Conservation (phyloP, 495 filamentous ascomycete genomes). For the Hypoxylon rickii region DNA sequence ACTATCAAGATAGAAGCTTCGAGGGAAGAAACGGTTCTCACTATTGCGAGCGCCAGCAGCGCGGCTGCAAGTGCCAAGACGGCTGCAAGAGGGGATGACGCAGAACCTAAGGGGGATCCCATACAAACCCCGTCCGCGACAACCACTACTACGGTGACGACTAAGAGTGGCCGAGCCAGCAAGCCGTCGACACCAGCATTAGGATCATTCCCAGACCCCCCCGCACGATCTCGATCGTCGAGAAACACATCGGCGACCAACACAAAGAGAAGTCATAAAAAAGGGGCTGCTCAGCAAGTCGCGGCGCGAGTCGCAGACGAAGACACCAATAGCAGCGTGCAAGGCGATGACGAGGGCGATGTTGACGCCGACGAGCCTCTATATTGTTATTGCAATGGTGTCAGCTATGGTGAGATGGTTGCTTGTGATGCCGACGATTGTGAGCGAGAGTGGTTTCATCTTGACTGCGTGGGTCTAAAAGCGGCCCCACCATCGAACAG, state of each 20-base stretch:
- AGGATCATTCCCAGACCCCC: conserved; percentile 54
- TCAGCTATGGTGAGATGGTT: conserved; percentile 97
- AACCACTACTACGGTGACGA: conserved; percentile 44
- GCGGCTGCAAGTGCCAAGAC: conserved; percentile 32
- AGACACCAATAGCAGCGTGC: conserved; percentile 41
- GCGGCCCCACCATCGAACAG: conserved; percentile 83
- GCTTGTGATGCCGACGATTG: conserved; percentile 92
- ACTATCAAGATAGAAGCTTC: conserved; percentile 42
- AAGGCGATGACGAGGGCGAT: conserved; percentile 59
- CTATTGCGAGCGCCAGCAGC: conserved; percentile 32
- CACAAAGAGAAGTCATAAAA: conserved; percentile 73
- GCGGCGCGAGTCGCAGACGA: conserved; percentile 42
- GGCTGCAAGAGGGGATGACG: conserved; percentile 35
- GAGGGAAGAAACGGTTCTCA: conserved; percentile 34
- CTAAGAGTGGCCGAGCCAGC: conserved; percentile 60
- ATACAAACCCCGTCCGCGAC: conserved; percentile 37
- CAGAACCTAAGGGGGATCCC: conserved; percentile 40
- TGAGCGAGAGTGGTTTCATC: conserved; percentile 93
- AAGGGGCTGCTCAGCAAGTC: conserved; percentile 55
- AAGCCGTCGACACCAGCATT: conserved; percentile 68
- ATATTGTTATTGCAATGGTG: conserved; percentile 92
- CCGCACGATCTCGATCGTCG: conserved; percentile 44
- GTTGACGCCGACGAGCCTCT: conserved; percentile 79
- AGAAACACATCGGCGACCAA: conserved; percentile 40
- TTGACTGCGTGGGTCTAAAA: conserved; percentile 86